These are phyloP conservation scores for Mycena metata DNA, from an alignment of 768 basidiomycete species.

Conservation along the genomic window DNA sequence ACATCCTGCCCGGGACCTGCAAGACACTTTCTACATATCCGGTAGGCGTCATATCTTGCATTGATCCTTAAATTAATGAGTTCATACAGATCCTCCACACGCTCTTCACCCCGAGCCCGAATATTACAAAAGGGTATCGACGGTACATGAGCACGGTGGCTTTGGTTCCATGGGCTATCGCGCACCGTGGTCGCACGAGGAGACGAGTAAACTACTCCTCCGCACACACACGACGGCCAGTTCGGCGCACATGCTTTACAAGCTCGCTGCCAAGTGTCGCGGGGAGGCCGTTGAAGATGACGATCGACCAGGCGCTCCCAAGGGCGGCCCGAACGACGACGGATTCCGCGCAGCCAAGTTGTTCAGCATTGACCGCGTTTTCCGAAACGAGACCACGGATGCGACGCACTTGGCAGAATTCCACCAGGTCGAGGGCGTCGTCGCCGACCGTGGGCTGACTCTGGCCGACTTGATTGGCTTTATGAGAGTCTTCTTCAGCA, in stretches of 20 bases:
- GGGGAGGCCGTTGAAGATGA: conserved; percentile 65
- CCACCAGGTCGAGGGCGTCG: conserved; percentile 99
- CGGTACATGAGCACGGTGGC: conserved; percentile 88
- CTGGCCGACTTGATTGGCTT: conserved; percentile 97
- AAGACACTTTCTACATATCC: conserved; percentile 99
- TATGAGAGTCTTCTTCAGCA: conserved; percentile 98
- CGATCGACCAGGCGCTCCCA: conserved; percentile 42
- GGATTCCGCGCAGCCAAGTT: conserved; percentile 93
- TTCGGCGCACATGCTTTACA: conserved; percentile 93
- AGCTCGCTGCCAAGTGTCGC: conserved; percentile 87
- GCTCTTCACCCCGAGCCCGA: conserved; percentile 82
- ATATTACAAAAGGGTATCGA: conserved; percentile 89
- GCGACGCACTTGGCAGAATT: conserved; percentile 99
- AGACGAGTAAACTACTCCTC: conserved; percentile 91
- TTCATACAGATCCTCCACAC: conserved; percentile 75
- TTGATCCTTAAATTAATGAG: background rate
- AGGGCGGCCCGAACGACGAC: conserved; percentile 60
- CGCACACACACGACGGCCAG: conserved; percentile 98
- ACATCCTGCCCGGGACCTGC: conserved; percentile 96
- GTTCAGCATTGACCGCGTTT: conserved; percentile 98
- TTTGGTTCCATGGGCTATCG: conserved; percentile 97
- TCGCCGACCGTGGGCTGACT: conserved; percentile 93
- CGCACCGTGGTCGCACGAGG: conserved; percentile 94
- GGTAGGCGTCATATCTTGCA: conserved; percentile 57
- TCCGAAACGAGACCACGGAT: conserved; percentile 98